A percentile compares a stretch with the other conserved stretches of the same genome.
Conservation (phyloP, 768 basidiomycete species). For the Clitopilus passeckerianus region DNA sequence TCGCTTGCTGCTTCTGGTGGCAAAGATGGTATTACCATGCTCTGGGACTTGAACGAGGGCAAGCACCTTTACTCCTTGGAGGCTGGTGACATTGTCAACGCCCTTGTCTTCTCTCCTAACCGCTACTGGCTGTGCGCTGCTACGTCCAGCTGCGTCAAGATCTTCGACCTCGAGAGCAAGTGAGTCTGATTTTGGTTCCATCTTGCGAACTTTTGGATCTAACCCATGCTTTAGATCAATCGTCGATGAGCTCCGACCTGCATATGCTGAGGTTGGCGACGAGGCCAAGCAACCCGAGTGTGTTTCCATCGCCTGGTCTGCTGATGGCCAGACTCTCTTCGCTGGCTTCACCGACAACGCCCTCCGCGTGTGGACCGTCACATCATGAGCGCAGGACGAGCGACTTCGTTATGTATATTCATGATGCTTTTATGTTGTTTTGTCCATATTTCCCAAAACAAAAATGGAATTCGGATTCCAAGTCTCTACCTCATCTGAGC, state of each 20-base stretch:
- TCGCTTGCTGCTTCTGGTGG: constrained; percentile 98
- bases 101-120: constrained; percentile 99
- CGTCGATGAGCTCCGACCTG: constrained; percentile 97
- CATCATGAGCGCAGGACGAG: constrained; percentile 39
- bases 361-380: constrained; percentile 89
- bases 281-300: constrained; percentile 83
- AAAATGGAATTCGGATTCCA: constrained; percentile 5
- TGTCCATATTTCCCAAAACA: constrained; percentile 16
- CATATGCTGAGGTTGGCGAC: constrained; percentile 73
- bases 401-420: constrained; percentile 10
- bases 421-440: constrained; percentile 14
- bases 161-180: constrained; percentile 99
- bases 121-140: constrained; percentile 99
- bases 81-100: constrained; percentile 97
- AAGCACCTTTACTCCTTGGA: constrained; percentile 99
- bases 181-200: constrained; percentile 33
- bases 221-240: constrained; percentile 59
- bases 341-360: constrained; percentile 96
- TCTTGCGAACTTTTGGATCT: background rate
- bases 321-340: constrained; percentile 96
- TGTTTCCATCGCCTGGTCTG: constrained; percentile 97
- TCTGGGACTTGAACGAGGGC: constrained; percentile 99
- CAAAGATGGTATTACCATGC: constrained; percentile 99
- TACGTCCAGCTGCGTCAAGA: constrained; percentile 95
- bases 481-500: constrained; percentile 14